Base-by-base conservation (phyloP, 2,329 filamentous ascomycete genomes). In the Ceratocystiopsis brevicomis region DNA sequence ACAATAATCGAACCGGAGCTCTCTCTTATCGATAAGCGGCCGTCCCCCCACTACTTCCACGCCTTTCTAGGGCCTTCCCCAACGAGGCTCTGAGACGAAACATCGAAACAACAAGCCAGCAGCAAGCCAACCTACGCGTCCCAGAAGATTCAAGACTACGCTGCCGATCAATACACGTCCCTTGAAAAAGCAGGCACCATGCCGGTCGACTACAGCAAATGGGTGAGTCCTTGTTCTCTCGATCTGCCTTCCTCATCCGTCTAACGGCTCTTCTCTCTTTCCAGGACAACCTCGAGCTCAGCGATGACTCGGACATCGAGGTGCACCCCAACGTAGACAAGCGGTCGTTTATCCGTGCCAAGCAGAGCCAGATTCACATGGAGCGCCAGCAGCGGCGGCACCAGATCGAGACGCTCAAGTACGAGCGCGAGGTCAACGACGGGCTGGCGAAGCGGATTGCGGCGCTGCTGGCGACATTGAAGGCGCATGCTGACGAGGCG, bases 281-380 rank as follows among this genome's bases (percentile, higher is more conserved):
- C 43, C 47, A 83, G 78, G 82, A 96, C 59, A 79, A 81, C 47
- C 74, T 98, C 57, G 90, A 98, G 76, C 78, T 98, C 57, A 94
- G 85, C 56, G 90, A 98, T 62, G 90, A 98, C 63, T 95, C 86
- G 42, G 90, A 98, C 56, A 79, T 98, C 54, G 90, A 98, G 65
- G 90, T 96, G 42, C 90, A 98, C 62, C 90, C 90, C 47, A 98
- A 98, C 59, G 90, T 98, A 59, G 90, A 98, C 66, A 98, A 98
- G 62, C 76, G 81, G 42, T 96, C 88, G 48, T 98, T 98, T 62
- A 98, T 98, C 60, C 84, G 88, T 51, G 92, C 90, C 51, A 98
- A 98, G 65, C 90, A 96, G 66, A 81, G 78, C 53, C 87, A 98
- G 64, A 98, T 98, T 54, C 90, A 98, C 61, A 77, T 87, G 56